Conservation (phyloP, 352 stramenopile species). For the Phytopythium sindhum region DNA sequence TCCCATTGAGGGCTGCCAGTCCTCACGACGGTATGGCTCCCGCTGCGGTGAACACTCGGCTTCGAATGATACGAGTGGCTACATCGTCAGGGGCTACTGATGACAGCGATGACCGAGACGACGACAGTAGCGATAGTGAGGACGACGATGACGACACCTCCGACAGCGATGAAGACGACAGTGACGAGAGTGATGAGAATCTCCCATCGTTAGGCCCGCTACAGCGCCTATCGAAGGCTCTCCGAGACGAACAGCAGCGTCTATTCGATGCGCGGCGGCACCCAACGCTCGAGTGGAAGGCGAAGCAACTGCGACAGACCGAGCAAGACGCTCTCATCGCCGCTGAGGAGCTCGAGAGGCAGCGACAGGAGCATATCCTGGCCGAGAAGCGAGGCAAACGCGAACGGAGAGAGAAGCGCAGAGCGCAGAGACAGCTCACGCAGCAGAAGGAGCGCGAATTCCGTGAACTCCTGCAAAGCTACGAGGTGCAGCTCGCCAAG, state of each 20-base stretch:
- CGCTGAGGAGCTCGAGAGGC: conserved; percentile 22
- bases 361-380: conserved; percentile 10
- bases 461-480: conserved; percentile 34
- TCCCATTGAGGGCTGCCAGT: neutral
- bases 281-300: conserved; percentile 52
- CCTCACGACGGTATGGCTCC: conserved; percentile 2
- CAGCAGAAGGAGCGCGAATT: conserved; percentile 53
- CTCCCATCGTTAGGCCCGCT: conserved; percentile 16
- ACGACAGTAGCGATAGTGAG: conserved; percentile 12
- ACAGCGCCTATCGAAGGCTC: conserved; percentile 17
- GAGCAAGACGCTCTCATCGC: conserved; percentile 32
- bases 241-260: conserved; percentile 36
- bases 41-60: neutral
- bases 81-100: neutral
- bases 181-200: conserved; percentile 29
- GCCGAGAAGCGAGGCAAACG: conserved; percentile 30
- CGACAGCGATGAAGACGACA: conserved; percentile 20
- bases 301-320: conserved; percentile 27
- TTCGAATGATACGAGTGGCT: neutral
- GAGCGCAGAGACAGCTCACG: conserved; percentile 36
- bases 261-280: conserved; percentile 39
- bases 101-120: conserved; percentile 5
- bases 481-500: conserved; percentile 37
- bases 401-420: conserved; percentile 46
- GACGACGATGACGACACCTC: conserved; percentile 16